Conservation (phyloP, 805 yeast genomes). For the Myxozyma melibiosi region DNA sequence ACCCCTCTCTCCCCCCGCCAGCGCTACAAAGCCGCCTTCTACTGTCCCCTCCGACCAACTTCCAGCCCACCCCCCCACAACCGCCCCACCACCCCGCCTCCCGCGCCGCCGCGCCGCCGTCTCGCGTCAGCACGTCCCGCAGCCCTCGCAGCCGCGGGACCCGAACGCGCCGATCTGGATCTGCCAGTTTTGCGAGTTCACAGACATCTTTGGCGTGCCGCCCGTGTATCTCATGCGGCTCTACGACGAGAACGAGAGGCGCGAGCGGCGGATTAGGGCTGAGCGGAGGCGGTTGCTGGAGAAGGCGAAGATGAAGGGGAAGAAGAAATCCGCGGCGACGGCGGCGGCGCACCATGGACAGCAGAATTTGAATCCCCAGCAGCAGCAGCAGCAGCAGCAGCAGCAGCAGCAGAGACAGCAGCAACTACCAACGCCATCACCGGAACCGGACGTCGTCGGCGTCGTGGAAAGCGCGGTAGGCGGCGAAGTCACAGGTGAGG, state of each 20-base stretch:
- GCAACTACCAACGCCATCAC: background rate
- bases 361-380: too few species aligned
- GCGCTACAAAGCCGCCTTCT: too few species aligned
- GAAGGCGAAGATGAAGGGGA: constrained; percentile 33
- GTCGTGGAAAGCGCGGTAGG: too few species aligned
- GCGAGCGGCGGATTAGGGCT: constrained; percentile 25
- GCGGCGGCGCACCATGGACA: constrained; percentile 7
- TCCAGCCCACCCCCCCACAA: background rate
- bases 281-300: constrained; percentile 31
- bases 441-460: background rate
- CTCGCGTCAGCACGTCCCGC: constrained; percentile 15
- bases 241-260: constrained; percentile 30
- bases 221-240: constrained; percentile 28
- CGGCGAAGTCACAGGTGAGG: too few species aligned
- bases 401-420: background rate
- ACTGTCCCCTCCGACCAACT: too few species aligned
- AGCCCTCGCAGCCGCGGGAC: constrained; percentile 23
- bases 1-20: too few species aligned
- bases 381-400: background rate
- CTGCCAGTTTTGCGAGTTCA: constrained; percentile 37
- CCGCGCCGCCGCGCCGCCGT: constrained; percentile 26
- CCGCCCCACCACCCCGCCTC: background rate
- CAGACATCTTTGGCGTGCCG: constrained; percentile 32
- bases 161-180: constrained; percentile 33
- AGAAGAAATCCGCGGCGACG: constrained; percentile 16